Base-by-base conservation (phyloP, 164 flowering plant genomes). In the Euptelea pleiosperma region DNA sequence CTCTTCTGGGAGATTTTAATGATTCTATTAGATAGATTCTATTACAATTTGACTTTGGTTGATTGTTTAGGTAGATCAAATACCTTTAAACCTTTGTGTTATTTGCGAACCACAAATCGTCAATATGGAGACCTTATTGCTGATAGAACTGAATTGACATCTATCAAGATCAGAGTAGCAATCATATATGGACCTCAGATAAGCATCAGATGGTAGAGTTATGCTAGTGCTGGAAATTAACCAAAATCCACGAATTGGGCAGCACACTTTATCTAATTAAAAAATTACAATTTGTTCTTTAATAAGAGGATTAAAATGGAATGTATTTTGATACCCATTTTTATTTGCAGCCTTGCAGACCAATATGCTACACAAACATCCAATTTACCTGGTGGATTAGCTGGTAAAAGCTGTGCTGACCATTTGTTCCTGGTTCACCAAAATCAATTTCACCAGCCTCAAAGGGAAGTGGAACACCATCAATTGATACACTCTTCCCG, bases 391-490 rank as follows among this genome's bases (percentile, higher is more conserved):
- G 99, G 69, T 90, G 99, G 71, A 93, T 86, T 63, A 93, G 79
- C 73, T 93, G 96, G 77, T 93, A 93, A 81, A 93, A 93, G 82
- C 97, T 93, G 69, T 90, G 99, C 65, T 90, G 99, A 40, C 97
- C 97, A 75, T 93, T 93, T 54, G 99, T 93, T 66, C 99, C 99
- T 18, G 99, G 97, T 75, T 93, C 99, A 62, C 96, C 99, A 78
- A 93, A 93, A 72, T 93, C 99, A 71, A 93, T 93, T 75, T 93
- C 99, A 52, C 99, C 99, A 41, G 96, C 73, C 73, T 85, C 99
- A 77, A 71, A 87, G 16, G 95, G 94, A 70, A 90, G 97, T 18
- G 73, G 83, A 18, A 78, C 73, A 40, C 99, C 99, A 76, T 93
- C 97, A 67, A 93, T 93, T 44, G 99, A 90, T 14, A 93, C 96